phyloP scores from a whole-genome alignment of 352 stramenopile genomes.

The Pythium aristosporum region DNA sequence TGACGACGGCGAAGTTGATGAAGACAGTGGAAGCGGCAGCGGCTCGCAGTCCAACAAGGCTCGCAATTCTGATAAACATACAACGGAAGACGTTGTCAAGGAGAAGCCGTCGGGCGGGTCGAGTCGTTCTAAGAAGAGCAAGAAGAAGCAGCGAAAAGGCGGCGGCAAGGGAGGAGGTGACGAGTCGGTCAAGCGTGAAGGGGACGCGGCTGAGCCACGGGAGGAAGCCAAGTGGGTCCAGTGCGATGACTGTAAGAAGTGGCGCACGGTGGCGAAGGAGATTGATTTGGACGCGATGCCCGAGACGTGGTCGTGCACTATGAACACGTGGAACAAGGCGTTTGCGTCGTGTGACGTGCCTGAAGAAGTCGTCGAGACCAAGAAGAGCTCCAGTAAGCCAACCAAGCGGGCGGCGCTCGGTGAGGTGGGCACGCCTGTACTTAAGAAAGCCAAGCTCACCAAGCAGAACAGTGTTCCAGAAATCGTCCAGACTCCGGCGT shows the following conservation, averaged over 20 bases:
- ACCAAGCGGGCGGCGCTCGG: slow-evolving; percentile 5
- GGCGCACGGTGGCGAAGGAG: slow-evolving; percentile 89
- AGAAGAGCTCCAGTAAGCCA: slow-evolving; percentile 12
- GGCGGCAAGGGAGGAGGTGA: slow-evolving; percentile 12
- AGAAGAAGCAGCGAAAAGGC: slow-evolving; percentile 30
- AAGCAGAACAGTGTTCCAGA: slow-evolving; percentile 14
- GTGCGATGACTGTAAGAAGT: slow-evolving; percentile 96
- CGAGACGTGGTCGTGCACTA: slow-evolving; percentile 95
- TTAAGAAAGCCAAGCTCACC: slow-evolving; percentile 23
- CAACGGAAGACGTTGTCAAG: slow-evolving; percentile 6
- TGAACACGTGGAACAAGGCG: slow-evolving; percentile 92
- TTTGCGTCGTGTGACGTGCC: slow-evolving; percentile 86
- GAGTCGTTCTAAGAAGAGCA: slow-evolving; percentile 25
- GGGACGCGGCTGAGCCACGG: slow-evolving; percentile 31
- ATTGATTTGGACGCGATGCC: slow-evolving; percentile 91
- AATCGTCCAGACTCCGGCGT: neutral
- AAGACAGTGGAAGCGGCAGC: slow-evolving; percentile 16
- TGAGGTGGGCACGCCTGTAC: slow-evolving; percentile 6
- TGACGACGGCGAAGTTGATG: slow-evolving; percentile 9
- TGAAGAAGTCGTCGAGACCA: slow-evolving; percentile 81
- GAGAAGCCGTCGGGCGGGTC: slow-evolving; percentile 13
- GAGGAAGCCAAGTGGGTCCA: slow-evolving; percentile 93
- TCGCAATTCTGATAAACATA: neutral
- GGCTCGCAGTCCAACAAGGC: slow-evolving; percentile 14
- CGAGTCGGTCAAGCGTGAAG: slow-evolving; percentile 18